These are phyloP conservation scores for Paecilomyces niveus DNA, from an alignment of 2,329 filamentous ascomycete species.

Conservation along the genomic window DNA sequence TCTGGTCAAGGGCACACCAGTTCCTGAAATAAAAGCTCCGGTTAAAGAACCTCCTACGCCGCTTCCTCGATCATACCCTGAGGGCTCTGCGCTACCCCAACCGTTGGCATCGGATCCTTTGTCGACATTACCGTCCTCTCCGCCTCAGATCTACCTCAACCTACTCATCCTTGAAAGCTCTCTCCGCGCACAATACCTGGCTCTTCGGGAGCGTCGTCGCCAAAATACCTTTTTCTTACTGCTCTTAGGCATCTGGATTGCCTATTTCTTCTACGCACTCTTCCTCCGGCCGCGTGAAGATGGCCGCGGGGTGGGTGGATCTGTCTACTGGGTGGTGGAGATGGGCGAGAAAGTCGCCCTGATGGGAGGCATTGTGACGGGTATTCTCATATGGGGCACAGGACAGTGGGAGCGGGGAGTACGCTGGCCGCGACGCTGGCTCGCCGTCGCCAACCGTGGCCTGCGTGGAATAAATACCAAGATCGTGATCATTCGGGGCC, in stretches of 20 bases:
- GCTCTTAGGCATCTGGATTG: constrained; percentile 71
- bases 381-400: constrained; percentile 81
- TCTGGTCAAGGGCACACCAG: constrained; percentile 82
- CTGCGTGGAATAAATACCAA: constrained; percentile 92
- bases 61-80: constrained; percentile 19
- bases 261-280: constrained; percentile 79
- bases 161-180: constrained; percentile 94
- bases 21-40: constrained; percentile 48
- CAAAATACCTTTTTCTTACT: constrained; percentile 91
- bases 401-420: constrained; percentile 95
- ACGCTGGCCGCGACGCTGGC: constrained; percentile 87
- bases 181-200: constrained; percentile 84
- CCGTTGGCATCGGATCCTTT: constrained; percentile 59
- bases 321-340: constrained; percentile 93
- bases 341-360: constrained; percentile 85
- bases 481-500: constrained; percentile 77
- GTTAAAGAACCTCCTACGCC: constrained; percentile 36
- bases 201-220: constrained; percentile 75
- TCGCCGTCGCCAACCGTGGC: constrained; percentile 81
- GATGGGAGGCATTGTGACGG: constrained; percentile 82
- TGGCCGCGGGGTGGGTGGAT: constrained; percentile 81
- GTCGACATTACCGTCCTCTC: constrained; percentile 76
- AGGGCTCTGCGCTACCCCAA: constrained; percentile 27
- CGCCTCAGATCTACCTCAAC: constrained; percentile 96
- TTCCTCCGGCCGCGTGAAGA: constrained; percentile 96